Conservation (phyloP, 2,329 filamentous ascomycete genomes). For the Arthrobotrys musiformis region DNA sequence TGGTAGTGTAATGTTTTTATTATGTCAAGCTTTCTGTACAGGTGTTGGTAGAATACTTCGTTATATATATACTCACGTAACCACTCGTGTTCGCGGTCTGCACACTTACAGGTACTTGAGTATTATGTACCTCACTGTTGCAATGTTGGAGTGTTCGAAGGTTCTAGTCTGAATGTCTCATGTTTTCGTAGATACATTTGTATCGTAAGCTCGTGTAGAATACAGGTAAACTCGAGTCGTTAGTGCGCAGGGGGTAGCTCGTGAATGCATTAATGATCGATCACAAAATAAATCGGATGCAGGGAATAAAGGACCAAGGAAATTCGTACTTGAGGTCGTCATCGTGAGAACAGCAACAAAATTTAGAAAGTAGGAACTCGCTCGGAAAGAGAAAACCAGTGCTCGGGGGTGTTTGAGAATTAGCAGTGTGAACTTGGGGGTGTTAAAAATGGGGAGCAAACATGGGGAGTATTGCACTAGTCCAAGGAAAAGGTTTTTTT, state of each 20-base stretch:
- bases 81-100: background rate
- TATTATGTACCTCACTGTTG: background rate
- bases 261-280: too few species aligned
- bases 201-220: slow-evolving; percentile 6
- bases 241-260: background rate
- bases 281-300: too few species aligned
- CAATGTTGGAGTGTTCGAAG: background rate
- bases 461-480: background rate
- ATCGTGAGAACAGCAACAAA: background rate
- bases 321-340: slow-evolving; percentile 1
- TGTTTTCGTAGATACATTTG: background rate
- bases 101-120: too few species aligned
- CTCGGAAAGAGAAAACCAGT: background rate
- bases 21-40: too few species aligned
- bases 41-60: background rate
- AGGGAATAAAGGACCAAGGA: background rate
- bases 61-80: background rate
- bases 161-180: background rate
- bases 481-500: background rate
- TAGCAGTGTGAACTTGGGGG: background rate
- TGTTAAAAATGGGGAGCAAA: background rate
- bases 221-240: background rate
- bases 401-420: slow-evolving; percentile 1
- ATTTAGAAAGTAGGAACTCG: slow-evolving; percentile 6
- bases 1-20: too few species aligned